A percentile compares a stretch with the other conserved stretches of the same genome.
Conservation (phyloP, 2,329 filamentous ascomycete species). For the Gnomoniopsis sp. region DNA sequence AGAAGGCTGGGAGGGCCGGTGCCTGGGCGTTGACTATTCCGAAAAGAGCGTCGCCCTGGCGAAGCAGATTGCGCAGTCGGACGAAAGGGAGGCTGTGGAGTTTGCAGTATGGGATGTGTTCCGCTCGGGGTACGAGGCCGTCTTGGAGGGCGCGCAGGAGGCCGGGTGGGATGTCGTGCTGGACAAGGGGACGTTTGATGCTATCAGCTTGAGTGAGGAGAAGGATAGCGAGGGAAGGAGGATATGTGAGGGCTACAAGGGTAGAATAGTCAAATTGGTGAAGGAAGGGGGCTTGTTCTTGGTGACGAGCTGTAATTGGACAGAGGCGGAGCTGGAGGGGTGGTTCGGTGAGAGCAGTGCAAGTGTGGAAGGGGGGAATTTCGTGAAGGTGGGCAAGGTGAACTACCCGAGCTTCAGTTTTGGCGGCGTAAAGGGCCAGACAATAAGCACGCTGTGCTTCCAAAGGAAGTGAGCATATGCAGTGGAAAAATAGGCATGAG, state of each 20-base stretch:
- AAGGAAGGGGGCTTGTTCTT: conserved; percentile 70
- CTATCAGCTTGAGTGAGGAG: conserved; percentile 72
- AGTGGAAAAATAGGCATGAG: not conserved
- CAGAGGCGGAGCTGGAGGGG: conserved; percentile 73
- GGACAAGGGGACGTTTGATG: conserved; percentile 99
- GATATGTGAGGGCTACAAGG: conserved; percentile 72
- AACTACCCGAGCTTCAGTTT: conserved; percentile 86
- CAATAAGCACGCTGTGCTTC: conserved; percentile 85
- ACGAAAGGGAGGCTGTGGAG: conserved; percentile 28
- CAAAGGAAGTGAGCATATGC: conserved; percentile 32
- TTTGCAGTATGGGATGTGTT: conserved; percentile 65
- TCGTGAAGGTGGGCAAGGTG: conserved; percentile 65
- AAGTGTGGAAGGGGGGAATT: conserved; percentile 29
- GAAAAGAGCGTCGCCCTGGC: conserved; percentile 71
- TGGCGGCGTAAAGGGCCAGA: conserved; percentile 83
- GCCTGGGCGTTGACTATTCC: conserved; percentile 90
- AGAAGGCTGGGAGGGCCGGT: conserved; percentile 58
- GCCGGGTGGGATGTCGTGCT: conserved; percentile 82
- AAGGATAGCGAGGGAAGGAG: conserved; percentile 50
- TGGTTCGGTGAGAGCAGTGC: conserved; percentile 61
- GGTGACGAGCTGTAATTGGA: conserved; percentile 98
- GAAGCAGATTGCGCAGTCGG: conserved; percentile 49
- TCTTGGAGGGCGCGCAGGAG: conserved; percentile 26
- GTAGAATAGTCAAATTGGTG: conserved; percentile 65
- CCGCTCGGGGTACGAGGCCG: conserved; percentile 32